Percentiles rank a stretch among this genome's conserved stretches.
phyloP scores from a whole-genome alignment of 2,329 filamentous ascomycete species.

The Lachnellula subtilissima region DNA sequence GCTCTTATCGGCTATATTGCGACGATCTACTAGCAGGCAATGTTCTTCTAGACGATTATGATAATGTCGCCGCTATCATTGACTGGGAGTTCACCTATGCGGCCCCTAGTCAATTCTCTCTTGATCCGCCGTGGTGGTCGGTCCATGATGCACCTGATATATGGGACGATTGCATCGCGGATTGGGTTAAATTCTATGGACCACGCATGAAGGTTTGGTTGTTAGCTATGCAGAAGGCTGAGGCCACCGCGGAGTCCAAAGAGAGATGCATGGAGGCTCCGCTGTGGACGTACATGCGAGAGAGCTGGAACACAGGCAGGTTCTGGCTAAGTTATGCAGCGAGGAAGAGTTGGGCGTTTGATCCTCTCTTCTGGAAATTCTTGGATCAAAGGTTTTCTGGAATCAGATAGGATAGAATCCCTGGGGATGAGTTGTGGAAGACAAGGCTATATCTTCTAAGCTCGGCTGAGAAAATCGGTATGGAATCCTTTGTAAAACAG shows the following conservation, averaged over 20 bases:
- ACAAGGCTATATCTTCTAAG: conserved; percentile 28
- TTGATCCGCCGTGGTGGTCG: conserved; percentile 15
- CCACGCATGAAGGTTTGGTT: conserved; percentile 33
- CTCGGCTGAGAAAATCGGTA: conserved; percentile 20
- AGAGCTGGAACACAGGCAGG: conserved; percentile 34
- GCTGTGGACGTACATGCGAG: conserved; percentile 34
- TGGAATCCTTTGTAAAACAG: conserved; percentile 30
- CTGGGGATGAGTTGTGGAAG: conserved; percentile 24
- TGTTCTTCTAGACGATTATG: conserved; percentile 18
- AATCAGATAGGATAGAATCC: conserved; percentile 14
- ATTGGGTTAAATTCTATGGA: conserved; percentile 33
- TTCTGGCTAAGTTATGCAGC: conserved; percentile 34
- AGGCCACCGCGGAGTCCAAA: conserved; percentile 10
- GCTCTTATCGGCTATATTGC: conserved; percentile 23
- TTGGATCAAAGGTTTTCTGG: conserved; percentile 35
- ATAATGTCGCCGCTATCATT: neutral
- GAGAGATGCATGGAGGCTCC: neutral
- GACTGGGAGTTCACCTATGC: conserved; percentile 21
- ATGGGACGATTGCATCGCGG: conserved; percentile 10
- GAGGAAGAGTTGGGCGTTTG: conserved; percentile 24
- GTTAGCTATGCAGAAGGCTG: conserved; percentile 27
- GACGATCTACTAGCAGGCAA: conserved; percentile 34
- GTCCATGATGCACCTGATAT: neutral
- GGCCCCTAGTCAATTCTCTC: conserved; percentile 18
- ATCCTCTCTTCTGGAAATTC: conserved; percentile 36